Conservation (phyloP, 352 stramenopile species). For the Globisporangium solare region DNA sequence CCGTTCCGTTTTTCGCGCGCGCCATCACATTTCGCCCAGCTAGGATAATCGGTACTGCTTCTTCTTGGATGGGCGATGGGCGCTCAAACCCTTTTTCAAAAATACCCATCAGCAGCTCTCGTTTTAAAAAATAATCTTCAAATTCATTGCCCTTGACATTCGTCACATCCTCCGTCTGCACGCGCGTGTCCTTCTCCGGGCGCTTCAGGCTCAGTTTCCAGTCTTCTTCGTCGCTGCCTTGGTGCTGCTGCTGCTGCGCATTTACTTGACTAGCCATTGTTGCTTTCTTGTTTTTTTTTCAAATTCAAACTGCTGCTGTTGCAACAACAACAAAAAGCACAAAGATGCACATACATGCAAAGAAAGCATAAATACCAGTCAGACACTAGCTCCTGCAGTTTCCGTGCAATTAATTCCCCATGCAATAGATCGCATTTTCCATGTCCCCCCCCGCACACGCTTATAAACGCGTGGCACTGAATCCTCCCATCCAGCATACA, state of each 20-base stretch:
- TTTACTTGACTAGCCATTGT: conserved; percentile 14
- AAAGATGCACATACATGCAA: not conserved
- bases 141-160: conserved; percentile 99
- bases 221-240: conserved; percentile 37
- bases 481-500: too few relatives aligned
- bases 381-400: too few relatives aligned
- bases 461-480: too few relatives aligned
- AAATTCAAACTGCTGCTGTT: conserved; percentile 3
- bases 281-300: conserved; percentile 1
- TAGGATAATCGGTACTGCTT: conserved; percentile 98
- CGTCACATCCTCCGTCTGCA: conserved; percentile 96
- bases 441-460: too few relatives aligned
- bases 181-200: conserved; percentile 83
- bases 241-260: conserved; percentile 20
- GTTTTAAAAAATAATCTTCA: conserved; percentile 99
- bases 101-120: conserved; percentile 99
- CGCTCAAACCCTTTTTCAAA: conserved; percentile 99
- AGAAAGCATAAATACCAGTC: too few relatives aligned
- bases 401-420: too few relatives aligned
- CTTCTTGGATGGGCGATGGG: conserved; percentile 98
- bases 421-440: too few relatives aligned
- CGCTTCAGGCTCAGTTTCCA: conserved; percentile 80
- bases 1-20: conserved; percentile 98
- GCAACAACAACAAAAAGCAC: not conserved
- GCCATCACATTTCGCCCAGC: conserved; percentile 97